A percentile compares a stretch with the other conserved stretches of the same genome.
phyloP scores from a whole-genome alignment of 2,329 filamentous ascomycete species.

The Colletotrichum sp. region DNA sequence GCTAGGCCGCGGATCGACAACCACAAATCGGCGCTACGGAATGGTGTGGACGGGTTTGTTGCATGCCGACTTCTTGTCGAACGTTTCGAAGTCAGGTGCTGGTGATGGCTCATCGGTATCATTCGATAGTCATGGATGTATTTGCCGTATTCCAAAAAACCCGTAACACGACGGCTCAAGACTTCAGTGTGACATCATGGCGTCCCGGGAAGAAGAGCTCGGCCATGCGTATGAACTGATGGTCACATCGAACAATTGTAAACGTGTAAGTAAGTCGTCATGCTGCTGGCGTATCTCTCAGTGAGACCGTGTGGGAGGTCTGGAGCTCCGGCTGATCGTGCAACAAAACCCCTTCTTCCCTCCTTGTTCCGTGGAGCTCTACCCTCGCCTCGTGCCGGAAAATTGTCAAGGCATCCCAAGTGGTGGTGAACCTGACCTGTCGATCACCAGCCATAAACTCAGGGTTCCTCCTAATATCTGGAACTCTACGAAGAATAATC shows the following conservation, averaged over 20 bases:
- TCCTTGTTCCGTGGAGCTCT: neutral
- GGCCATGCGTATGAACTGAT: neutral
- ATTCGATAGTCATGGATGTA: neutral
- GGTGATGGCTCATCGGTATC: neutral
- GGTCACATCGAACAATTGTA: neutral
- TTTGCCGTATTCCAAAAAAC: neutral
- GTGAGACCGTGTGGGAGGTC: neutral
- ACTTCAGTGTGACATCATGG: neutral
- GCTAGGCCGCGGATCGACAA: neutral
- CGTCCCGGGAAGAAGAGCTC: neutral
- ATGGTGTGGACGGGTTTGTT: constrained; percentile 4
- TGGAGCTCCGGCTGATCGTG: neutral
- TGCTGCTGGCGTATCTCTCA: neutral
- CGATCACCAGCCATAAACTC: constrained; percentile 6
- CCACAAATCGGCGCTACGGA: neutral
- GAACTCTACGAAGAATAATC: neutral
- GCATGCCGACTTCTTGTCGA: neutral
- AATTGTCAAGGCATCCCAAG: neutral
- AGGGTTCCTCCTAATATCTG: constrained; percentile 3
- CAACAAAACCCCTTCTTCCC: neutral
- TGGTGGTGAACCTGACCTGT: neutral
- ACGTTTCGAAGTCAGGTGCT: constrained; percentile 1
- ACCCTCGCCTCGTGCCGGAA: neutral
- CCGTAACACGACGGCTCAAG: neutral
- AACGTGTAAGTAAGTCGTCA: neutral